phyloP scores from a whole-genome alignment of 2,329 filamentous ascomycete genomes.

The Stachybotrys chartarum region DNA sequence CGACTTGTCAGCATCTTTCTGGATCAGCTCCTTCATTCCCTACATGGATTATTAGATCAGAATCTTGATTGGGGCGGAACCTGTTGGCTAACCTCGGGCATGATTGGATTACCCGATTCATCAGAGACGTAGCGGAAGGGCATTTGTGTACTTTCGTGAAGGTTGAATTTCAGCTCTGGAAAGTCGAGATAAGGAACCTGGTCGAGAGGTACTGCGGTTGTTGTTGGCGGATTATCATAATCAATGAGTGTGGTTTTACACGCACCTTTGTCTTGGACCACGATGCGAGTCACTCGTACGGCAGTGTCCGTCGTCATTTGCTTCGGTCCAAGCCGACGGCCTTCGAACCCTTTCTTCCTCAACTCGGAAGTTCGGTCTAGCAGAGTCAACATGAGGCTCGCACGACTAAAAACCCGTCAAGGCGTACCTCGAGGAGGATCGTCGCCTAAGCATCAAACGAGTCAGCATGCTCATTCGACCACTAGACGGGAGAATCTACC shows the following conservation, averaged over 20 bases:
- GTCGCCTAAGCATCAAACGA: constrained; percentile 54
- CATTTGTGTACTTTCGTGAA: constrained; percentile 94
- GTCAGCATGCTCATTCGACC: not conserved
- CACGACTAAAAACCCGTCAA: constrained; percentile 15
- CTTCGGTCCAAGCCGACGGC: constrained; percentile 78
- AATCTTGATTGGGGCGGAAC: not conserved
- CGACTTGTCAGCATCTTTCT: constrained; percentile 86
- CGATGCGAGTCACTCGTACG: constrained; percentile 84
- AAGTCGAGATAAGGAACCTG: constrained; percentile 79
- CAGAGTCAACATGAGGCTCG: not conserved
- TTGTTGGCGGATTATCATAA: constrained; percentile 25
- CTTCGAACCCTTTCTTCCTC: constrained; percentile 84
- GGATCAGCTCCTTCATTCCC: constrained; percentile 94
- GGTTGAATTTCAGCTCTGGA: constrained; percentile 82
- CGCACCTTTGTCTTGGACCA: constrained; percentile 74
- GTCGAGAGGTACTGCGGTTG: constrained; percentile 55
- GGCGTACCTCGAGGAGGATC: constrained; percentile 78
- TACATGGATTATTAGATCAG: constrained; percentile 29
- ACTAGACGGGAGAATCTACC: constrained; percentile 44
- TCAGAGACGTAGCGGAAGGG: constrained; percentile 91
- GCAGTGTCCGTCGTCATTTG: constrained; percentile 99
- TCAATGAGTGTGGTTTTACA: not conserved
- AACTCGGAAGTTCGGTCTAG: constrained; percentile 91
- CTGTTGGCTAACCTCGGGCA: constrained; percentile 67
- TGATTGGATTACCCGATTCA: constrained; percentile 69